Evolutionary conservation across 1,284 basidiomycete genomes (phyloP).

Genomic region (Cutaneotrichosporon mucoides): DNA sequence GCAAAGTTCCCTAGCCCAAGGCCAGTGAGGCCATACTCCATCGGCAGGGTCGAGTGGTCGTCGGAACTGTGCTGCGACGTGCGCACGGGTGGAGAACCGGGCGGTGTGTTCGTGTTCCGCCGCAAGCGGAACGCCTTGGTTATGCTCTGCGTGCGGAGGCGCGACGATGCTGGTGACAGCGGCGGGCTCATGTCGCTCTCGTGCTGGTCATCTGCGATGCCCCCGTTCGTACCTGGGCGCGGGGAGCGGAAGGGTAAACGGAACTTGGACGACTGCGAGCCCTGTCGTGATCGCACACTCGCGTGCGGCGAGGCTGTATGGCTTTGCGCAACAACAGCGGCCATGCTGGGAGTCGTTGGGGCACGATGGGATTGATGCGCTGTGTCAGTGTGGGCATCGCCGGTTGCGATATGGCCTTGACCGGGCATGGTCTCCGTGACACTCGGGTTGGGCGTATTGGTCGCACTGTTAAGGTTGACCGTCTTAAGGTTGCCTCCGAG

Average conservation of each 20-base stretch:
- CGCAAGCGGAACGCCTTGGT: conserved; percentile 16
- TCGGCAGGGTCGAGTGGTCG: conserved; percentile 2
- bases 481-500: not conserved
- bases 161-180: not conserved
- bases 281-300: too few species aligned
- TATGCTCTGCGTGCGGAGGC: conserved; percentile 6
- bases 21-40: conserved; percentile 10
- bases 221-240: not conserved
- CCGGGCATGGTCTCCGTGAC: too few species aligned
- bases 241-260: conserved; percentile 12
- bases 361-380: too few species aligned
- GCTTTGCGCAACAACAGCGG: not conserved
- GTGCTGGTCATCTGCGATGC: not conserved
- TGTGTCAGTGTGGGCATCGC: too few species aligned
- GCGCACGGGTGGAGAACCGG: conserved; percentile 1
- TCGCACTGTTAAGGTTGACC: too few species aligned
- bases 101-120: conserved; percentile 2
- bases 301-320: not conserved
- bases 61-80: not conserved
- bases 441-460: too few species aligned
- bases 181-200: not conserved
- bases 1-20: conserved; percentile 9
- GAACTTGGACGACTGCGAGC: conserved; percentile 7
- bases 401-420: too few species aligned
- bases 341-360: too few species aligned